Evolutionary conservation across 2,329 filamentous ascomycete genomes (phyloP).

Genomic region (Fusarium stilboides): DNA sequence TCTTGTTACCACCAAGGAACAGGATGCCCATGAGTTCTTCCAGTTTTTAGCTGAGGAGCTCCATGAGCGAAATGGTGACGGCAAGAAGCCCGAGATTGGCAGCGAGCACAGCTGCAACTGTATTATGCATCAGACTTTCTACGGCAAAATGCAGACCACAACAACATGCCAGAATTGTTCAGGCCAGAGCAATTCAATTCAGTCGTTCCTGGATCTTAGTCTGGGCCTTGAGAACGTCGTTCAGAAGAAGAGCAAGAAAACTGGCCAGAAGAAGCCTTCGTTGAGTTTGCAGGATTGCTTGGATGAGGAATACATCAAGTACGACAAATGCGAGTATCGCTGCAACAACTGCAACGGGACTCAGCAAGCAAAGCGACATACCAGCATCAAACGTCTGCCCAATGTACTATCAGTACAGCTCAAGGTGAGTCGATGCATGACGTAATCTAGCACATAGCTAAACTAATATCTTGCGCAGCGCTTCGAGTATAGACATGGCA

Average conservation of each 20-base stretch:
- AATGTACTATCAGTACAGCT: constrained; percentile 93
- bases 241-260: constrained; percentile 74
- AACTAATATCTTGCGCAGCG: constrained; percentile 57
- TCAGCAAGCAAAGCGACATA: constrained; percentile 86
- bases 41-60: constrained; percentile 95
- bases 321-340: constrained; percentile 90
- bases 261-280: constrained; percentile 61
- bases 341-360: constrained; percentile 84
- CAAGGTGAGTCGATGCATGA: constrained; percentile 72
- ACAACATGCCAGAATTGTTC: constrained; percentile 92
- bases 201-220: constrained; percentile 92
- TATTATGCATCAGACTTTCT: constrained; percentile 95
- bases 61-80: constrained; percentile 84
- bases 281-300: constrained; percentile 80
- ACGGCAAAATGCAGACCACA: constrained; percentile 90
- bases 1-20: constrained; percentile 91
- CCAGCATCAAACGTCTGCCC: constrained; percentile 86
- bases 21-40: constrained; percentile 98
- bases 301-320: constrained; percentile 86
- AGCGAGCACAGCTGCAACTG: constrained; percentile 82
- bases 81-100: constrained; percentile 72
- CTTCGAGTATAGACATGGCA: constrained; percentile 80
- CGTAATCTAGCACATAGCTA: not conserved
- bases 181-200: constrained; percentile 84
- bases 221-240: constrained; percentile 84